Conservation (phyloP, 345 rosid genomes). For the Psidium guajava region DNA sequence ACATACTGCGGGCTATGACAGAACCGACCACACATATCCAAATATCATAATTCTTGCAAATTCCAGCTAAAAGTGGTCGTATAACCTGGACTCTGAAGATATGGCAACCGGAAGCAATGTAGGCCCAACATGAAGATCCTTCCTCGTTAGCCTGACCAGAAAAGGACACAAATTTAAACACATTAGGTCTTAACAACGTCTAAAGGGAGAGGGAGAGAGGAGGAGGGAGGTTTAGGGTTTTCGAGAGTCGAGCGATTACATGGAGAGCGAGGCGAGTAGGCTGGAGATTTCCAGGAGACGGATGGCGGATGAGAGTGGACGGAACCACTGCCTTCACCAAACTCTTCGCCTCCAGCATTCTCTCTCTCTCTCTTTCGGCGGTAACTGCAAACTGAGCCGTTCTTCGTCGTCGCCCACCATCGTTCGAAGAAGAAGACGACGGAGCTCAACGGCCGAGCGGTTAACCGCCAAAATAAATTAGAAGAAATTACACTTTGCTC, state of each 20-base stretch:
- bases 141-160: conserved; percentile 27
- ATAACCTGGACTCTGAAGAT: conserved; percentile 37
- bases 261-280: conserved; percentile 66
- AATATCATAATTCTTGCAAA: background rate
- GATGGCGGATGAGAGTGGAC: conserved; percentile 28
- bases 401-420: background rate
- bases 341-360: conserved; percentile 33
- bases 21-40: background rate
- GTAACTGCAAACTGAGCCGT: background rate
- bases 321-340: conserved; percentile 44
- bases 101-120: conserved; percentile 56
- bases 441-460: background rate
- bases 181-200: background rate
- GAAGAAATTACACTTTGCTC: background rate
- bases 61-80: background rate
- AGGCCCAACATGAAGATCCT: conserved; percentile 36
- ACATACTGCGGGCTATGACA: background rate
- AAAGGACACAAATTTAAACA: background rate
- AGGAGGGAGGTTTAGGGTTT: background rate
- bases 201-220: background rate
- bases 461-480: background rate
- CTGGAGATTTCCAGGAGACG: conserved; percentile 58
- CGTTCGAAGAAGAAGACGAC: background rate
- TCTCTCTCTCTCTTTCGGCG: background rate
- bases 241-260: conserved; percentile 2